Base-by-base conservation (phyloP, 2,329 filamentous ascomycete genomes). In the Colletotrichum kahawae region DNA sequence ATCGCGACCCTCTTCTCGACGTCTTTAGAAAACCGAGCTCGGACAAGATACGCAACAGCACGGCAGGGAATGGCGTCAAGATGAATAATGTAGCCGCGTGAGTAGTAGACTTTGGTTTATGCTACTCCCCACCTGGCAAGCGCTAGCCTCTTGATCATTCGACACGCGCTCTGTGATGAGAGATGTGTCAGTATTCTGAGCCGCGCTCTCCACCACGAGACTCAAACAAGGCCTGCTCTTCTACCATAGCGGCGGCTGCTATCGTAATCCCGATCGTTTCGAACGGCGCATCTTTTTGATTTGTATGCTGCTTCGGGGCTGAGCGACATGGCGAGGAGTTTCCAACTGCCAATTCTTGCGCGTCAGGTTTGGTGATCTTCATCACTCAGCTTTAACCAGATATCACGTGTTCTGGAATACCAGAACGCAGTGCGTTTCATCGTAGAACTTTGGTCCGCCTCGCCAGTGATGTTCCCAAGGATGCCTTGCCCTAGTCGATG, bases 401-500 rank as follows among this genome's bases (percentile, higher is more conserved):
- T 2, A 21, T 1, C n/a, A 21, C 3, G 43, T 51, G 13, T 13
- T 51, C n/a, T 51, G n/a, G 21, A 4, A 3, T 51, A 51, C 43
- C 43, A 2, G 4, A 13, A 3, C 10, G n/a, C 43, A 1, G 43
- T n/a, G 13, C 12, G 3, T 51, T 51, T 51, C 2, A n/a, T 51
- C 43, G 2, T 1, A 10, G 43, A 10, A 1, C 3, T 13, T 51
- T 51, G 21, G 43, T 51, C 10, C 21, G 43, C n/a, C 14, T n/a
- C 21, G 43, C n/a, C 43, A 2, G 10, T 7, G 43, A 51, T 51
- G 43, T 51, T 51, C n/a, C 2, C 12, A 21, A 21, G 4, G 10
- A 51, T 13, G 0, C n/a, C 43, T 51, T 10, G 0, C 18, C n/a
- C 12, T 21, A n/a, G 13, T 6, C 4, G 12, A n/a, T 21, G 2